Evolutionary conservation across 2,329 filamentous ascomycete species (phyloP).

Genomic region (Aureobasidium sp.): DNA sequence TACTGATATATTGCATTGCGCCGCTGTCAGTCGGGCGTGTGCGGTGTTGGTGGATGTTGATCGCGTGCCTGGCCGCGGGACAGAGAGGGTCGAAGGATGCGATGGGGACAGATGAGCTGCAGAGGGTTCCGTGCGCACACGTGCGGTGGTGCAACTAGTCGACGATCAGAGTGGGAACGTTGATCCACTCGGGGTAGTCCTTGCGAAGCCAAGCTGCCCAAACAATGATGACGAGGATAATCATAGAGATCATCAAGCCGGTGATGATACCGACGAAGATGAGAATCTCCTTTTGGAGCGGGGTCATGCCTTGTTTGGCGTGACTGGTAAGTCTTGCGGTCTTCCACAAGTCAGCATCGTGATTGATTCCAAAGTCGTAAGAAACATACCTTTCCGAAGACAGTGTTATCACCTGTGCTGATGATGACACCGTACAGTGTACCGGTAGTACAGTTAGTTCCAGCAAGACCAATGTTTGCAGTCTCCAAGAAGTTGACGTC

Average conservation of each 20-base stretch:
- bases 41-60: not conserved
- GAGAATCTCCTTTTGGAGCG: conserved; percentile 62
- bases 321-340: conserved; percentile 62
- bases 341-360: conserved; percentile 5
- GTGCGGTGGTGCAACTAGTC: conserved; percentile 31
- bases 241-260: conserved; percentile 56
- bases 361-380: not conserved
- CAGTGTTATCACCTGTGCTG: conserved; percentile 61
- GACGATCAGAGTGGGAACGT: conserved; percentile 62
- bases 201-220: conserved; percentile 65
- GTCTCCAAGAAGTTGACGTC: conserved; percentile 71
- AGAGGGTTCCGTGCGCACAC: not conserved
- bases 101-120: not conserved
- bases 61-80: not conserved
- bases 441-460: conserved; percentile 69
- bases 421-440: conserved; percentile 59
- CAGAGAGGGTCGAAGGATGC: not conserved
- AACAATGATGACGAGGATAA: conserved; percentile 54
- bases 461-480: conserved; percentile 65
- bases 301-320: conserved; percentile 58
- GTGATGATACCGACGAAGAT: conserved; percentile 66
- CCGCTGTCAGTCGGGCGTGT: not conserved
- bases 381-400: conserved; percentile 55
- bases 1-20: conserved; percentile 1
- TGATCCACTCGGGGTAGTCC: conserved; percentile 61